Evolutionary conservation across 2,329 filamentous ascomycete species (phyloP), one percentile per base, ranked within the genome.

Genomic region (Tothia fuscella): DNA sequence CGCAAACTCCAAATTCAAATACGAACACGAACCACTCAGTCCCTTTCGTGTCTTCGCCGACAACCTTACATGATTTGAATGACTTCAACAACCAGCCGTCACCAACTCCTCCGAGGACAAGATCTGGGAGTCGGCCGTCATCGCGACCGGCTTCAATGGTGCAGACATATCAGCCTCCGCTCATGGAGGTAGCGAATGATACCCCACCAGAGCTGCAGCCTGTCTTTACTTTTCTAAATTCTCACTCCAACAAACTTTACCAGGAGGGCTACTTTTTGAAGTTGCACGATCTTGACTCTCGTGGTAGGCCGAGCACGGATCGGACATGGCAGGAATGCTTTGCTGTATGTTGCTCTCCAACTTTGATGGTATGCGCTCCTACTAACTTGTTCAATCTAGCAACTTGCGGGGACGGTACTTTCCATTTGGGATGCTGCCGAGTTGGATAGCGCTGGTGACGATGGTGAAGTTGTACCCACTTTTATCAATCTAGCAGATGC

Each of bases 231-330:
- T 91, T 86, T 56, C 73, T 98, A 50, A 96, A 94, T 64, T 91
- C 82, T 62, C 91, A 98, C 60, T 81, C 78, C 44, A 95, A 95
- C 62, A 96, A 96, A 65, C 68, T 96, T 43, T 98, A 96, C 59
- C 88, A 95, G 52, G 91, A 98, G 64, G 91, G 91, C 28, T 98
- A 96, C 57, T 96, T 98, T 51, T 65, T 98, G 52, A 98, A 96
- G 64, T 68, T 98, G 37, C 89, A 95, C 60, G 91, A 98, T 61
- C 78, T 94, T 51, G 93, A 96, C 56, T 80, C 78, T 42, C 80
- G 88, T 94, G 74, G 53, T 38, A 80, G 82, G 48, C 83, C 87
- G 9, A 93, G 89, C 56, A 63, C 74, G 31, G 88, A 95, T 61
- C 74, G 91, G 52, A 84, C 78, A 49, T 47, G 45, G 91, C 82